These are phyloP conservation scores for Eremomyces bilateralis DNA, from an alignment of 495 filamentous ascomycete species.

Conservation along the genomic window DNA sequence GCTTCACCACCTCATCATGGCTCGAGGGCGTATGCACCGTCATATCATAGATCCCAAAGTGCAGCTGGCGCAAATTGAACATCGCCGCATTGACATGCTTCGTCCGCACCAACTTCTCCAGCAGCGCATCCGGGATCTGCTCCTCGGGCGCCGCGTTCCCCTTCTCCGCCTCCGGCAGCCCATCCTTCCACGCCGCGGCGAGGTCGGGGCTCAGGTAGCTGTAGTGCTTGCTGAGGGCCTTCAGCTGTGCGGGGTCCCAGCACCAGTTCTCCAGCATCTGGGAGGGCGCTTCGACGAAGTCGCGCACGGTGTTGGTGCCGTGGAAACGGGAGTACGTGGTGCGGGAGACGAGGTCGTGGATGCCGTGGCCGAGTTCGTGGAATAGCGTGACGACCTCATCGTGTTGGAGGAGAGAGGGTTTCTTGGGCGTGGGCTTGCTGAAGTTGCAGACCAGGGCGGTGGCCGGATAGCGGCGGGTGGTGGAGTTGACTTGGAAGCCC, in stretches of 20 bases:
- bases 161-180: slow-evolving; percentile 23
- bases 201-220: slow-evolving; percentile 39
- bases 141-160: slow-evolving; percentile 22
- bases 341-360: slow-evolving; percentile 44
- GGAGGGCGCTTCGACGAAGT: slow-evolving; percentile 51
- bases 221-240: slow-evolving; percentile 43
- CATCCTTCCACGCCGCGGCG: slow-evolving; percentile 29
- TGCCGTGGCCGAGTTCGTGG: slow-evolving; percentile 57
- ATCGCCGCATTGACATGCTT: slow-evolving; percentile 51
- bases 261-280: slow-evolving; percentile 68
- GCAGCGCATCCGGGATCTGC: slow-evolving; percentile 38
- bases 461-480: slow-evolving; percentile 40
- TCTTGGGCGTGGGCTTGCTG: slow-evolving; percentile 45
- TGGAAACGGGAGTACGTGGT: slow-evolving; percentile 53
- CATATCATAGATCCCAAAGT: slow-evolving; percentile 46
- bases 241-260: slow-evolving; percentile 47
- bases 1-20: slow-evolving; percentile 15
- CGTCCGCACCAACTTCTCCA: slow-evolving; percentile 36
- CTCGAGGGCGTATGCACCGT: slow-evolving; percentile 20
- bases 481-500: too few relatives aligned
- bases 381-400: slow-evolving; percentile 50
- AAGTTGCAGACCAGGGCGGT: slow-evolving; percentile 56
- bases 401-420: slow-evolving; percentile 48
- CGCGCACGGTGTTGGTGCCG: slow-evolving; percentile 46
- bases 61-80: slow-evolving; percentile 44